phyloP scores from a whole-genome alignment of 257 asterid genomes.

The Nicotiana benthamiana region DNA sequence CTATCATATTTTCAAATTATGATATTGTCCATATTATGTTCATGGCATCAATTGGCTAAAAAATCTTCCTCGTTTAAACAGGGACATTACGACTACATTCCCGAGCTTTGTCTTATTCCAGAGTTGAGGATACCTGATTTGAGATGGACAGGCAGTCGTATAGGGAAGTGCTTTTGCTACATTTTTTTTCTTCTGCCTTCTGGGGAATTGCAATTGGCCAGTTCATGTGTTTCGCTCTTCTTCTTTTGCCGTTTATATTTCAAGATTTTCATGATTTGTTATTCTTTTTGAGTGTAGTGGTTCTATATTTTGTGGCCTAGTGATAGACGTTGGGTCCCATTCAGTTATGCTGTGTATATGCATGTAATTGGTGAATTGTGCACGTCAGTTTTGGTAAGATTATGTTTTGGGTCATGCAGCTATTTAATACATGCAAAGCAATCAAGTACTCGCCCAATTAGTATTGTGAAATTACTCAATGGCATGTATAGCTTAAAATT shows the following conservation, averaged over 20 bases:
- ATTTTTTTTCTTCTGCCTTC: background rate
- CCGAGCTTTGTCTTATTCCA: constrained; percentile 89
- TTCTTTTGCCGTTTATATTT: background rate
- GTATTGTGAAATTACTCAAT: background rate
- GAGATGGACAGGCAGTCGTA: background rate
- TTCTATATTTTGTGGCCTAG: background rate
- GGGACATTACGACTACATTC: constrained; percentile 86
- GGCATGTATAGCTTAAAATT: background rate
- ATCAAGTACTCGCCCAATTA: background rate
- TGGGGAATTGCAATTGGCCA: background rate
- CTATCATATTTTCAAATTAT: background rate
- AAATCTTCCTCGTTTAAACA: constrained; percentile 15
- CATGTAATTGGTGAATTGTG: background rate
- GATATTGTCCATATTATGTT: background rate
- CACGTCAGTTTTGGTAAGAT: background rate
- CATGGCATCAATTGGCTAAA: background rate
- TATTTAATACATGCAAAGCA: background rate
- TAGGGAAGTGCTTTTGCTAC: background rate
- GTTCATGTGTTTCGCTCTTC: background rate
- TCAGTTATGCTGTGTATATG: background rate
- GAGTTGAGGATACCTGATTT: constrained; percentile 62
- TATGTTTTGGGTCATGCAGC: background rate
- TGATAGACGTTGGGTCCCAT: background rate
- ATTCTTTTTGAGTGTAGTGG: background rate
- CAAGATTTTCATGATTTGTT: constrained; percentile 1